phyloP scores from a whole-genome alignment of 306 rosid species.

The Quercus gilva region DNA sequence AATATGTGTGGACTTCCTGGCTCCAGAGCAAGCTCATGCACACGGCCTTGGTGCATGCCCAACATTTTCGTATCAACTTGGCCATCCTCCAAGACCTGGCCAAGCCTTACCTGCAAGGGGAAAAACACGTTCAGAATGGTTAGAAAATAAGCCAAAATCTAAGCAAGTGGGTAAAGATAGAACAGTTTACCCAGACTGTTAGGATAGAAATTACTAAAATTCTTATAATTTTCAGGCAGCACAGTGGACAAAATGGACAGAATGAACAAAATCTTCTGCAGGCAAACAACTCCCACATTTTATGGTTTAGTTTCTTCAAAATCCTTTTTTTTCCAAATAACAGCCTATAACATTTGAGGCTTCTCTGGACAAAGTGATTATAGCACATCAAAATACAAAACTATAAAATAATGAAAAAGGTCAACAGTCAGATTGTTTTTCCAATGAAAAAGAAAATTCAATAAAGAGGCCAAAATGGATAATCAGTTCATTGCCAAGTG shows the following conservation, averaged over 20 bases:
- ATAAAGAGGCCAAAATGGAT: neutral
- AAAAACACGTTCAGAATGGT: slow-evolving; percentile 5
- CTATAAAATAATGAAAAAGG: neutral
- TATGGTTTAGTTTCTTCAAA: neutral
- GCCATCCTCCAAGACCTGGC: slow-evolving; percentile 45
- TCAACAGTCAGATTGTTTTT: neutral
- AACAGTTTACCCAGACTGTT: neutral
- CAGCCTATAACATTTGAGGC: neutral
- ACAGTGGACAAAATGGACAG: neutral
- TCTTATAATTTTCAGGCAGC: neutral
- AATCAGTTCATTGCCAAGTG: neutral
- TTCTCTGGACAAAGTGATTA: neutral
- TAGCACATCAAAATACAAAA: neutral
- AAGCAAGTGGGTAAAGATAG: neutral
- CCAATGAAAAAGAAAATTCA: neutral
- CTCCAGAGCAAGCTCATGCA: slow-evolving; percentile 64
- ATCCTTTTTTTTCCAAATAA: neutral
- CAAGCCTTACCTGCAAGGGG: slow-evolving; percentile 53
- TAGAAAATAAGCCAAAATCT: slow-evolving; percentile 12
- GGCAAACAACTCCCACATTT: neutral
- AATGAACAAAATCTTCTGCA: neutral
- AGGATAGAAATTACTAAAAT: neutral
- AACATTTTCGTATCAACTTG: slow-evolving; percentile 40
- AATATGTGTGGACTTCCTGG: slow-evolving; percentile 57
- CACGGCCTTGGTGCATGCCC: slow-evolving; percentile 50